Evolutionary conservation across 768 basidiomycete species (phyloP), one percentile per base, ranked within the genome.

Genomic region (Tylopilus intermedius): DNA sequence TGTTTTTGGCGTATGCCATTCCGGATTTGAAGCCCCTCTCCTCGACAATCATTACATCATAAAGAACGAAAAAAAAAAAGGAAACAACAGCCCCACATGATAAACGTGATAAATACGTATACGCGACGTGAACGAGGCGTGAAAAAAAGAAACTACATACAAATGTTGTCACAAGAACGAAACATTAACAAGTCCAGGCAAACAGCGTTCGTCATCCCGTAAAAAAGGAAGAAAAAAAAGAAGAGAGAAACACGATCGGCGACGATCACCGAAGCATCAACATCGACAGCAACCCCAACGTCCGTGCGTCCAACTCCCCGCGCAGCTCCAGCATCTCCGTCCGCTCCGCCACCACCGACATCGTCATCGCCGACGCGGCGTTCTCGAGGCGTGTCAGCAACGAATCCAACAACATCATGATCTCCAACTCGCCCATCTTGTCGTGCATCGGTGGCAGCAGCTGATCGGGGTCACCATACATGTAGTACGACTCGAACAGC

Each of bases 331-430:
- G 58, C n/a, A 67, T 66, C 47, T 66, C 58, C 50, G 78, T 48
- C 2, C 57, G 55, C 8, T 62, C 58, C 24, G 35, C 47, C 47
- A 57, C 5, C 43, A 41, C 39, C 35, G 40, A 14, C 52, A 60
- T 32, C 21, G 57, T 38, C 46, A 69, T 62, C 41, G 73, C 64
- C 33, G 71, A 65, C 26, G 82, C 69, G 2, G 87, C 80, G 63
- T 94, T 93, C 64, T 90, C 84, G 49, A 94, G 83, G 40, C 94
- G 77, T 8, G 81, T 71, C 29, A 86, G 75, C 47, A 95, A 65
- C 11, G 84, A 88, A 59, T 93, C 88, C 30, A 96, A 74, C n/a
- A 90, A 70, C 54, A 79, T 69, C 70, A 84, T 79, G 48, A 94
- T 70, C 53, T 94, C 88, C 15, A 76, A 68, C 58, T 94, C 91